These are phyloP conservation scores for Toxicodendron radicans DNA, from an alignment of 345 rosid genomes.

Conservation along the genomic window DNA sequence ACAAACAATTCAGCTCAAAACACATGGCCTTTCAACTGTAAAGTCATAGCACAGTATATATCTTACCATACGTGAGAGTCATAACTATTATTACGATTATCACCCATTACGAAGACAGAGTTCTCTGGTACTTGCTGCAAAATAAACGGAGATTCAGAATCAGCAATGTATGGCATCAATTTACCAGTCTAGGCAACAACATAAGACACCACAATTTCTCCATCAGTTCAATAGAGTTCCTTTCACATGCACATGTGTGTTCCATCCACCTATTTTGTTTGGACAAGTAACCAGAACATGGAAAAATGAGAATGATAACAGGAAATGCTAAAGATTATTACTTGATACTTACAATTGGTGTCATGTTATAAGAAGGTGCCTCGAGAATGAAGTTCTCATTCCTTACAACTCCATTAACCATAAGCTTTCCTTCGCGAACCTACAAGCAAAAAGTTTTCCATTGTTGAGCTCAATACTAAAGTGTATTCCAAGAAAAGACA, in stretches of 20 bases:
- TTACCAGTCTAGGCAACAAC: conserved; percentile 5
- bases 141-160: conserved; percentile 4
- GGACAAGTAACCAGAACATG: neutral
- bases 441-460: conserved; percentile 24
- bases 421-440: conserved; percentile 75
- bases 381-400: conserved; percentile 70
- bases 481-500: neutral
- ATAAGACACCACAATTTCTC: neutral
- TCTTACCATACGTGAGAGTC: conserved; percentile 94
- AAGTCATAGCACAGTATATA: neutral
- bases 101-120: conserved; percentile 96
- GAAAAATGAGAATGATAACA: neutral
- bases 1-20: neutral
- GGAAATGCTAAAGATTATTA: conserved; percentile 6
- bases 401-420: conserved; percentile 69
- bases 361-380: conserved; percentile 80
- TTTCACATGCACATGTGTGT: neutral
- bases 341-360: conserved; percentile 60
- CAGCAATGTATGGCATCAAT: neutral
- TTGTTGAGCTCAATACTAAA: conserved; percentile 1
- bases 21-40: neutral
- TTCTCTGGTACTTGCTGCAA: conserved; percentile 73
- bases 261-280: neutral
- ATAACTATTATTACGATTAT: conserved; percentile 91
- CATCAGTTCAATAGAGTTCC: neutral